Percentiles rank a stretch among this genome's conserved stretches.
Conservation (phyloP, 2,329 filamentous ascomycete species). For the Leptographium radiaticola region DNA sequence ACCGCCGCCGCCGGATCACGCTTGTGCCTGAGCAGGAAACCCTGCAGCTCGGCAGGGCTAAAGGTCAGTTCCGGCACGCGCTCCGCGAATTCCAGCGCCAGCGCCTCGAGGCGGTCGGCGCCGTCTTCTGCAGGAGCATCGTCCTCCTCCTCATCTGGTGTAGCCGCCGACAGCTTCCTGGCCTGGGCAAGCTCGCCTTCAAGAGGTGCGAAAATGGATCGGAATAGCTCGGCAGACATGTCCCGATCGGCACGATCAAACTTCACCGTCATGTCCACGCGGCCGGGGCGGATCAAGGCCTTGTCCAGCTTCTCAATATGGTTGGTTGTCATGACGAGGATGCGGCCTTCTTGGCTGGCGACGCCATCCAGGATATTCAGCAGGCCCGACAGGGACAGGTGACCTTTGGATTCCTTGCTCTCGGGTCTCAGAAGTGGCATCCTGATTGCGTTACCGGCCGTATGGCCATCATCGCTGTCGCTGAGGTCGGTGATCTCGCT, state of each 20-base stretch:
- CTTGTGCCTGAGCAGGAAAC: slow-evolving; percentile 44
- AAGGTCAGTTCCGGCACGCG: slow-evolving; percentile 42
- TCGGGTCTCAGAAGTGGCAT: neutral
- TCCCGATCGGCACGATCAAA: slow-evolving; percentile 40
- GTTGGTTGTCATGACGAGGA: slow-evolving; percentile 55
- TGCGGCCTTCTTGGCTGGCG: slow-evolving; percentile 48
- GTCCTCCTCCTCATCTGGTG: neutral
- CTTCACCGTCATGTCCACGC: slow-evolving; percentile 46
- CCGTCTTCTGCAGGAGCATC: neutral
- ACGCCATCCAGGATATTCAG: slow-evolving; percentile 73
- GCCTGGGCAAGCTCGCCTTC: slow-evolving; percentile 21
- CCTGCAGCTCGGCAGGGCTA: slow-evolving; percentile 48
- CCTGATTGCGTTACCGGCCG: neutral
- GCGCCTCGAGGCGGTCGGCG: slow-evolving; percentile 20
- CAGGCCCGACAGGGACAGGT: slow-evolving; percentile 59
- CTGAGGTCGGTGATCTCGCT: slow-evolving; percentile 9
- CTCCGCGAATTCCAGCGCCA: slow-evolving; percentile 35
- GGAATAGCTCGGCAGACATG: slow-evolving; percentile 43
- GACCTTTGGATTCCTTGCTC: slow-evolving; percentile 5
- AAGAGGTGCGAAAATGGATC: slow-evolving; percentile 41
- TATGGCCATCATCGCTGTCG: slow-evolving; percentile 2
- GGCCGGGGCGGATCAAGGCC: slow-evolving; percentile 48
- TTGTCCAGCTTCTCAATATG: slow-evolving; percentile 48
- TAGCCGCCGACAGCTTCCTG: no score
- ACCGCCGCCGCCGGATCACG: slow-evolving; percentile 35